Evolutionary conservation across 2,329 filamentous ascomycete genomes (phyloP).

Genomic region (Cryphonectria carpinicola): DNA sequence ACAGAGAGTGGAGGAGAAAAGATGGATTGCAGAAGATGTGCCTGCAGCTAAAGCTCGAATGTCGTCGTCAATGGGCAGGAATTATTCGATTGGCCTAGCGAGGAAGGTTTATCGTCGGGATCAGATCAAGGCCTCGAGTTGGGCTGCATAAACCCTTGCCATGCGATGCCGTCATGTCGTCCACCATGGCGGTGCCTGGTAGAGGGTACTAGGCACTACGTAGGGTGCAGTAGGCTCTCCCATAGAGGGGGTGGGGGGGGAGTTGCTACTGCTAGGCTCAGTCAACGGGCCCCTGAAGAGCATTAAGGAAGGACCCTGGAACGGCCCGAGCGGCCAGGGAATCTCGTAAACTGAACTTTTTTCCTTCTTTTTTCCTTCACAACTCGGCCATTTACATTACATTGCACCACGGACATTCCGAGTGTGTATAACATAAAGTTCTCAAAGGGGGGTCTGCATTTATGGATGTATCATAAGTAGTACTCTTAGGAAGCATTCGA

Average conservation of each 20-base stretch:
- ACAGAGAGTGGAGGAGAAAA: not conserved
- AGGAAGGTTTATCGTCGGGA: not conserved
- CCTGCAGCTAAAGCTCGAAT: not conserved
- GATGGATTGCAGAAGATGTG: not conserved
- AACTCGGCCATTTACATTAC: not conserved
- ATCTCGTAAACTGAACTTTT: not conserved
- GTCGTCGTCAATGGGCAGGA: slow-evolving; percentile 1
- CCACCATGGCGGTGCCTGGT: not conserved
- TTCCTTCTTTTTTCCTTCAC: not conserved
- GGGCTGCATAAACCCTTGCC: slow-evolving; percentile 3
- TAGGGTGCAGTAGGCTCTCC: not conserved
- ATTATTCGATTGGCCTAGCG: not conserved
- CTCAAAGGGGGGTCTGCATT: not conserved
- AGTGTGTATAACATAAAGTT: not conserved
- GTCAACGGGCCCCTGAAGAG: not conserved
- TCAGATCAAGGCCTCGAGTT: slow-evolving; percentile 2
- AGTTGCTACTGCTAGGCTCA: not conserved
- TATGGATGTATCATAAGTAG: not conserved
- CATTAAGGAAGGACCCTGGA: not conserved
- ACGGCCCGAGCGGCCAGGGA: not conserved
- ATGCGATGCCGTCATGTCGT: slow-evolving; percentile 1
- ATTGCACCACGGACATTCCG: not conserved
- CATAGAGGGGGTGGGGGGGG: not conserved
- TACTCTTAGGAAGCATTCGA: not conserved
- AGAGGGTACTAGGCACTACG: not conserved